A percentile compares a stretch with the other conserved stretches of the same genome.
Conservation (phyloP, 108 stramenopile species). For the Cylindrotheca fusiformis region DNA sequence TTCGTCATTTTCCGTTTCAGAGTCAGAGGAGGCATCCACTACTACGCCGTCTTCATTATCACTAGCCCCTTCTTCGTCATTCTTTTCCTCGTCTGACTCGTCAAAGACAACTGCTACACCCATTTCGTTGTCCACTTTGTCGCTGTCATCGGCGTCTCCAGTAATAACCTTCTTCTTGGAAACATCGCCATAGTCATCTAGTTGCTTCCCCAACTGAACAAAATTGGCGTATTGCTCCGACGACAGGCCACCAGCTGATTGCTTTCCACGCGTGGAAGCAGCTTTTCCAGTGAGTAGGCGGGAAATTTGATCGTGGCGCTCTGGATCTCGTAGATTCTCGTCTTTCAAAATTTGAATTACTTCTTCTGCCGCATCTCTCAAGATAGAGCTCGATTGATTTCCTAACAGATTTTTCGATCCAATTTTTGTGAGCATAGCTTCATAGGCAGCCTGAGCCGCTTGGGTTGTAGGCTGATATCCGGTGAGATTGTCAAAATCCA, state of each 20-base stretch:
- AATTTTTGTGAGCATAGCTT: conserved; percentile 70
- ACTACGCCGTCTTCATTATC: conserved; percentile 85
- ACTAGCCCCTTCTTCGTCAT: conserved; percentile 64
- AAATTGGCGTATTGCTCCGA: conserved; percentile 73
- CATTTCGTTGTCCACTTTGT: conserved; percentile 90
- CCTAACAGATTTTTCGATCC: conserved; percentile 68
- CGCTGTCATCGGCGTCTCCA: conserved; percentile 38
- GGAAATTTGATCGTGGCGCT: conserved; percentile 73
- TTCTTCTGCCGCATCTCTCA: conserved; percentile 93
- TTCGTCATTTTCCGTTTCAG: conserved; percentile 80
- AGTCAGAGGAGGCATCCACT: conserved; percentile 63
- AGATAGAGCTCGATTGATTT: conserved; percentile 87
- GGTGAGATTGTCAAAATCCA: conserved; percentile 45
- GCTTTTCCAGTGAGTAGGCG: conserved; percentile 71
- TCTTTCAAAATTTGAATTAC: conserved; percentile 84
- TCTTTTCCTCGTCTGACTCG: conserved; percentile 86
- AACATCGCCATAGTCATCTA: conserved; percentile 82
- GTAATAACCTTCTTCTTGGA: conserved; percentile 17
- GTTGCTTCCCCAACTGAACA: conserved; percentile 80
- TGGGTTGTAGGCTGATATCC: conserved; percentile 79
- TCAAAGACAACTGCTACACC: conserved; percentile 98
- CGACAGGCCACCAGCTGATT: conserved; percentile 31
- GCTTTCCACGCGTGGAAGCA: conserved; percentile 10
- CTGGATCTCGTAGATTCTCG: conserved; percentile 68
- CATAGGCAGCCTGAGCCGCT: conserved; percentile 68